Conservation (phyloP, 257 asterid species). For the Salvia miltiorrhiza region DNA sequence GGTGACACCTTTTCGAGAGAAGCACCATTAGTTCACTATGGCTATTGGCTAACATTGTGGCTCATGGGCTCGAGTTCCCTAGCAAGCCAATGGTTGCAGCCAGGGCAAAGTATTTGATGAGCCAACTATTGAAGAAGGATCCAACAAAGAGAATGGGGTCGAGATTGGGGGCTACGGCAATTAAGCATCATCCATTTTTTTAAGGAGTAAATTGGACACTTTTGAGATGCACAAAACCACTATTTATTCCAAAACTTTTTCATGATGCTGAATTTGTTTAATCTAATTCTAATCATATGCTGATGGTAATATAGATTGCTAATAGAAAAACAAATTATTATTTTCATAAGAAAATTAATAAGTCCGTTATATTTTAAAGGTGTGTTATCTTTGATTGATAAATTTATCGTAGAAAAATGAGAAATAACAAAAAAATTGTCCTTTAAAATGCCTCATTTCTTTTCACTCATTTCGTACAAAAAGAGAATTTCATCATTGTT, state of each 20-base stretch:
- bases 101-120: conserved; percentile 54
- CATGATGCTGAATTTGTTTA: conserved; percentile 27
- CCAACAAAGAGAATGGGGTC: conserved; percentile 74
- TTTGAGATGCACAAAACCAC: conserved; percentile 65
- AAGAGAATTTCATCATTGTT: no score
- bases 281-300: conserved; percentile 20
- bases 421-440: no score
- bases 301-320: conserved; percentile 45
- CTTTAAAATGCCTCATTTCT: no score
- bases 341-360: background rate
- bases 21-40: conserved; percentile 53
- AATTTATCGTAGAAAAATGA: no score
- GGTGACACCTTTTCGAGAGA: conserved; percentile 62
- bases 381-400: no score
- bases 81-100: conserved; percentile 46
- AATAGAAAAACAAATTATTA: conserved; percentile 13
- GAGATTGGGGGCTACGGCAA: conserved; percentile 58
- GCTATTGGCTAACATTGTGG: conserved; percentile 56
- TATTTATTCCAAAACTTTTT: conserved; percentile 46
- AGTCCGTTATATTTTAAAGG: background rate
- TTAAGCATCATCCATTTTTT: conserved; percentile 68
- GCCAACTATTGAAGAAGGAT: conserved; percentile 49
- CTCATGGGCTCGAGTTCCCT: conserved; percentile 60
- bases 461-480: no score
- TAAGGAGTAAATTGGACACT: conserved; percentile 79